Evolutionary conservation across 2,329 filamentous ascomycete species (phyloP), one percentile per base, ranked within the genome.

Genomic region (Sodiomyces alkalinus): DNA sequence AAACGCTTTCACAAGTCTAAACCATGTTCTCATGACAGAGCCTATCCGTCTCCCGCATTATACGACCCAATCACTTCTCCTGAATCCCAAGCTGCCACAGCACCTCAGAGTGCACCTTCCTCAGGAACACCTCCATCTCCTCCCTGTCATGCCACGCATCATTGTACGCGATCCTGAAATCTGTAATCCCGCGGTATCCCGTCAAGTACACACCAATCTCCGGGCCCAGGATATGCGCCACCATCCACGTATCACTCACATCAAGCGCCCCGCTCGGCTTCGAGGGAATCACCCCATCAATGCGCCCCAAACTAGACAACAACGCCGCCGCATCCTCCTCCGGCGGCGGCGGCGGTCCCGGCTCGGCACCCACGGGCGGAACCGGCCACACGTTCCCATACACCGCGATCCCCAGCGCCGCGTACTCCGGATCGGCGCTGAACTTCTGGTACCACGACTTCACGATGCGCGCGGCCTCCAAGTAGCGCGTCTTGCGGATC

Each of bases 221-320:
- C 16, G 40, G 59, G 0, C 54, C 45, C 2, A 62, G 40, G 30
- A 60, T 56, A 30, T 62, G 57, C 0, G 56, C 57, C 0, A 55
- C 58, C 0, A 60, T 56, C 56, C 58, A 61, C 1, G 56, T 53
- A 9, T 52, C 37, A 3, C 44, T 26, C 0, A 52, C 33, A 8
- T 45, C 39, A 2, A 60, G 41, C 0, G 21, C 15, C 0, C 48
- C 51, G 3, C 37, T 37, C 3, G 32, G 35, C 1, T 42, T 42
- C 0, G 30, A 17, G 1, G 60, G 42, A 1, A 56, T 42, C 7
- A 35, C 31, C n/a, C n/a, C n/a, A 13, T 61, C 56, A 2, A 58
- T 33, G 0, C 39, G 29, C 0, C 49, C 51, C 46, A 53, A 46
- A 16, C 51, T 53, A 2, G 49, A 53, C 6, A 53, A 45, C 0